Conservation (phyloP, 78 protist genomes). For the Tieghemostelium lacteum region DNA sequence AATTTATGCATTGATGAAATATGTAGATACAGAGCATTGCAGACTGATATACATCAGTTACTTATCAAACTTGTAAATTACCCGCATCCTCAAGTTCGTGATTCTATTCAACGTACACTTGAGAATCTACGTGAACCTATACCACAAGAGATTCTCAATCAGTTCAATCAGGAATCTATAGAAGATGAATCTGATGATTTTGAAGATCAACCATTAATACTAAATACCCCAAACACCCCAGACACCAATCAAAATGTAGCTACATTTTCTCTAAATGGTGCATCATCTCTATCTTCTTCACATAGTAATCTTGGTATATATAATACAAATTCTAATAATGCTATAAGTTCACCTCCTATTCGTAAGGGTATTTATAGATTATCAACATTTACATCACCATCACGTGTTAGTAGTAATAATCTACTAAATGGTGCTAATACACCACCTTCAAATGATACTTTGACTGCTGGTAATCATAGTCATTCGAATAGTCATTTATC, state of each 20-base stretch:
- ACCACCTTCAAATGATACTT: background rate
- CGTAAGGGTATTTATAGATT: background rate
- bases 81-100: slow-evolving; percentile 47
- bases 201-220: no score
- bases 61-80: background rate
- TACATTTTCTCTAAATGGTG: background rate
- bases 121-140: slow-evolving; percentile 49
- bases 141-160: slow-evolving; percentile 8
- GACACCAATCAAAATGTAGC: background rate
- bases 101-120: slow-evolving; percentile 3
- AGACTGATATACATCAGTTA: slow-evolving; percentile 5
- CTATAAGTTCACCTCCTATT: background rate
- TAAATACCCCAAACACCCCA: background rate
- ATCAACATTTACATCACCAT: background rate
- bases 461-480: no score
- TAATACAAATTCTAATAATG: background rate
- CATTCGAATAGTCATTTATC: no score
- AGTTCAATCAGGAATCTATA: background rate
- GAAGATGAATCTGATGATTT: slow-evolving; percentile 74
- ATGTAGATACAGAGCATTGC: slow-evolving; percentile 18
- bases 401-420: background rate
- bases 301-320: background rate
- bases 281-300: background rate
- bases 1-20: slow-evolving; percentile 57
- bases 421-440: background rate